phyloP scores from a whole-genome alignment of 192 early-diverging fungal species.

The Nowakowskiella sp. region DNA sequence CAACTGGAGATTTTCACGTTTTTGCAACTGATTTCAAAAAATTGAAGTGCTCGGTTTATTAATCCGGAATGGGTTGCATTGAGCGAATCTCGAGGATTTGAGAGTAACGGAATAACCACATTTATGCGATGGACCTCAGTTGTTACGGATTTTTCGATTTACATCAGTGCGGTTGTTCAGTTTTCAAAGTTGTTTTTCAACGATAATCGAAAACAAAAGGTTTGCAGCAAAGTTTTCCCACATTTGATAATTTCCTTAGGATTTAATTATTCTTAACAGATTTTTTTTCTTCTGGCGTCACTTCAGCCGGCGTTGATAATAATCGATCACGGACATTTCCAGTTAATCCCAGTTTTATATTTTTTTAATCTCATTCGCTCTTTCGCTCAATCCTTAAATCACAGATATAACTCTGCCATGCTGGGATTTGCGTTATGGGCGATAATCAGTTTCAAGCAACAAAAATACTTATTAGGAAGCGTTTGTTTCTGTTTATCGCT shows the following conservation, averaged over 20 bases:
- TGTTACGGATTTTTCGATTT: constrained; percentile 65
- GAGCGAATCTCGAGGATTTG: constrained; percentile 74
- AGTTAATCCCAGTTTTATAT: constrained; percentile 31
- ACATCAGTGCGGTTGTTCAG: constrained; percentile 65
- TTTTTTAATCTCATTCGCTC: neutral
- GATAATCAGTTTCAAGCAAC: constrained; percentile 54
- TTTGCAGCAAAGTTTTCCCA: constrained; percentile 19
- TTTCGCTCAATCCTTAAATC: neutral
- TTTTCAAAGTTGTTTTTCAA: constrained; percentile 41
- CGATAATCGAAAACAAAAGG: constrained; percentile 16
- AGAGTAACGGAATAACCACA: constrained; percentile 63
- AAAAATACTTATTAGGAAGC: constrained; percentile 61
- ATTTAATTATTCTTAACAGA: constrained; percentile 6
- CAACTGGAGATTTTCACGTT: too few relatives aligned
- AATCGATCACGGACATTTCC: constrained; percentile 96
- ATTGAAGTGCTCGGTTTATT: constrained; percentile 57
- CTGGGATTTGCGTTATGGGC: constrained; percentile 81
- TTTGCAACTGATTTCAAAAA: neutral
- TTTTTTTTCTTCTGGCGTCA: constrained; percentile 54
- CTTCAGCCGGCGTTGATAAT: constrained; percentile 83
- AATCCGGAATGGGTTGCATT: constrained; percentile 82
- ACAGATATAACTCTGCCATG: constrained; percentile 90
- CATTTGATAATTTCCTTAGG: neutral
- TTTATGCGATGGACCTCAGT: constrained; percentile 86
- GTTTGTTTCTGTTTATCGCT: constrained; percentile 77